phyloP scores from a whole-genome alignment of 2,329 filamentous ascomycete species.

The Pyricularia sp. region DNA sequence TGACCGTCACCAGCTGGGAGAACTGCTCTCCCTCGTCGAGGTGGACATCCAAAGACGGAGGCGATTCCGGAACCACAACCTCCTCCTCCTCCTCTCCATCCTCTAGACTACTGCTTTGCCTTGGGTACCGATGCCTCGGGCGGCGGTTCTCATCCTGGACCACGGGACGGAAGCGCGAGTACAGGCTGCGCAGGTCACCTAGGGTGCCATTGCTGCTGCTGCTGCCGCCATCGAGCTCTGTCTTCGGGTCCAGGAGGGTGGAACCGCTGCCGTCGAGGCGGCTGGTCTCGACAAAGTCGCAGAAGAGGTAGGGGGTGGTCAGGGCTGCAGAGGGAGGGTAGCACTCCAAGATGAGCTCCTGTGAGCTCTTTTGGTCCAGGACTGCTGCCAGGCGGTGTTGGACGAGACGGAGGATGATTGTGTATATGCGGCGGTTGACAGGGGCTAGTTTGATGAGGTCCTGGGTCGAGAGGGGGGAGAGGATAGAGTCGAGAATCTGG shows the following conservation, averaged over 20 bases:
- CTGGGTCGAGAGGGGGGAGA: slow-evolving; percentile 17
- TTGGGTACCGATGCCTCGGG: slow-evolving; percentile 26
- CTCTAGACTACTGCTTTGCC: slow-evolving; percentile 7
- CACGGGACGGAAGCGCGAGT: slow-evolving; percentile 62
- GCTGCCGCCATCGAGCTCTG: slow-evolving; percentile 35
- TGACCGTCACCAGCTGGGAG: slow-evolving; percentile 61
- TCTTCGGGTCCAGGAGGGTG: slow-evolving; percentile 21
- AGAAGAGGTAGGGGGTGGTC: slow-evolving; percentile 57
- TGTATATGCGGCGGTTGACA: slow-evolving; percentile 21
- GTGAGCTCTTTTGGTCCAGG: slow-evolving; percentile 30
- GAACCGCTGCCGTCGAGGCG: slow-evolving; percentile 36
- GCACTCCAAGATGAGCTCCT: slow-evolving; percentile 64
- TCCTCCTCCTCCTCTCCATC: slow-evolving; percentile 12
- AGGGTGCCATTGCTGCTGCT: slow-evolving; percentile 26
- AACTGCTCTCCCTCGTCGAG: slow-evolving; percentile 65
- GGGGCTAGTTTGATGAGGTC: slow-evolving; percentile 16
- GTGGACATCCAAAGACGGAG: slow-evolving; percentile 49
- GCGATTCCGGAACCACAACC: slow-evolving; percentile 18
- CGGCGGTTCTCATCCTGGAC: slow-evolving; percentile 41
- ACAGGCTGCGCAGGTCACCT: slow-evolving; percentile 43
- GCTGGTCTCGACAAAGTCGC: slow-evolving; percentile 56
- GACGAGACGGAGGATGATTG: slow-evolving; percentile 17
- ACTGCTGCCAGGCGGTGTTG: slow-evolving; percentile 38
- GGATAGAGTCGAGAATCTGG: slow-evolving; percentile 22
- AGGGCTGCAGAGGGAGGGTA: slow-evolving; percentile 64